Evolutionary conservation across 257 asterid species (phyloP).

Genomic region (Anisodus tanguticus): DNA sequence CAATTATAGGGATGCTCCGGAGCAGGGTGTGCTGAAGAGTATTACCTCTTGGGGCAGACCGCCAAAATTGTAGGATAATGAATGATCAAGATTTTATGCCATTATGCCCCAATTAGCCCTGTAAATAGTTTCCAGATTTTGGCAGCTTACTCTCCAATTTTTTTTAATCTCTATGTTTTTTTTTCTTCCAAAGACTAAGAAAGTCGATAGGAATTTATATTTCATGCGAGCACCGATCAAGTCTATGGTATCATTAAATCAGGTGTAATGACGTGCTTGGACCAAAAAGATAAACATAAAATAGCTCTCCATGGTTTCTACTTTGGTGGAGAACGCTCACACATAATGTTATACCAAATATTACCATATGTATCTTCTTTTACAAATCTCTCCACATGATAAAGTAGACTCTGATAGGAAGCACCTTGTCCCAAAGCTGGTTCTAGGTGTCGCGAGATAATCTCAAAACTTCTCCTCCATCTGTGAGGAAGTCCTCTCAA

Average conservation of each 20-base stretch:
- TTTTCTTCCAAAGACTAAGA: not conserved
- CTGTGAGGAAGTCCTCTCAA: too few relatives aligned
- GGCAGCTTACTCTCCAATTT: not conserved
- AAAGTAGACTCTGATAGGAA: too few relatives aligned
- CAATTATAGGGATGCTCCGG: slow-evolving; percentile 13
- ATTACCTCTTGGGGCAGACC: not conserved
- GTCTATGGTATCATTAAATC: not conserved
- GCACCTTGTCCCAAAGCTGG: too few relatives aligned
- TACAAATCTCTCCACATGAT: too few relatives aligned
- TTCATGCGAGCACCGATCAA: not conserved
- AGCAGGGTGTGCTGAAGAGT: slow-evolving; percentile 2
- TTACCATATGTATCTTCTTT: too few relatives aligned
- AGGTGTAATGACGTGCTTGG: not conserved
- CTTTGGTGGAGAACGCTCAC: too few relatives aligned
- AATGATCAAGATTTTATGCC: not conserved
- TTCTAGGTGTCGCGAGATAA: too few relatives aligned
- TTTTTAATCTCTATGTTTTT: not conserved
- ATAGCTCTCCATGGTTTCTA: not conserved
- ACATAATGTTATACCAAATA: too few relatives aligned
- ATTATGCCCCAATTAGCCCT: not conserved
- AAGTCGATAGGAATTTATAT: not conserved
- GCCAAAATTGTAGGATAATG: not conserved
- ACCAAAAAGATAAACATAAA: not conserved
- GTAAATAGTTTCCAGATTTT: slow-evolving; percentile 4
- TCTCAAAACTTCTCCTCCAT: too few relatives aligned